These are phyloP conservation scores for Macrolepiota dolichaula DNA, from an alignment of 768 basidiomycete genomes.

Conservation along the genomic window DNA sequence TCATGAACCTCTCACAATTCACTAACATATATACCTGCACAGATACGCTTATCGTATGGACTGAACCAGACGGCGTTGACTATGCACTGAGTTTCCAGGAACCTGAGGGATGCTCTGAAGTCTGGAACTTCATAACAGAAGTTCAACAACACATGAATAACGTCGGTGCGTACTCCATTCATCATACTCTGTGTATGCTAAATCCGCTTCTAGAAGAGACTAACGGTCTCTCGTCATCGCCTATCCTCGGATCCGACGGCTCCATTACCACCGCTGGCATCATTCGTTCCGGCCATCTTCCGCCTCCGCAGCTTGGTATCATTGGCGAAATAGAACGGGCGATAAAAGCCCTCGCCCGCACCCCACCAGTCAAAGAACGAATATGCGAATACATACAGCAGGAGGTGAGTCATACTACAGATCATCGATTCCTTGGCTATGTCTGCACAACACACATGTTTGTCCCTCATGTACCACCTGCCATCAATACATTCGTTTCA, in stretches of 20 bases:
- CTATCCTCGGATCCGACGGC: conserved; percentile 52
- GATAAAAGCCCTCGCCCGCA: conserved; percentile 72
- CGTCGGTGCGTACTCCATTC: conserved; percentile 41
- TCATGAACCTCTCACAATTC: conserved; percentile 2
- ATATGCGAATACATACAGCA: conserved; percentile 87
- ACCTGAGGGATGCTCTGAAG: conserved; percentile 89
- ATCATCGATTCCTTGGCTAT: conserved; percentile 9
- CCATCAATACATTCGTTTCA: conserved; percentile 12
- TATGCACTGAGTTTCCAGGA: conserved; percentile 98
- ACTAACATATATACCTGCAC: conserved; percentile 14
- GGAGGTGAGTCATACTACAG: conserved; percentile 52
- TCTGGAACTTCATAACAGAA: conserved; percentile 95
- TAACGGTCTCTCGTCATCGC: conserved; percentile 53
- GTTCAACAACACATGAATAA: conserved; percentile 82
- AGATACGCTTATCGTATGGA: conserved; percentile 99
- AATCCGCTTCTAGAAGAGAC: conserved; percentile 26
- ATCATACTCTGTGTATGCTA: conserved; percentile 9
- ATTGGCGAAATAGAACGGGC: conserved; percentile 77
- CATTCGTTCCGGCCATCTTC: conserved; percentile 70
- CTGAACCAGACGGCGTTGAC: conserved; percentile 90
- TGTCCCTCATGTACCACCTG: conserved; percentile 11
- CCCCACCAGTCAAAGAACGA: conserved; percentile 72
- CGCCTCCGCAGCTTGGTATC: conserved; percentile 71
- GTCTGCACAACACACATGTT: conserved; percentile 4
- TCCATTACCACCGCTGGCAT: conserved; percentile 60